phyloP scores from a whole-genome alignment of 805 yeast species.

The Saccharomyces mikatae region DNA sequence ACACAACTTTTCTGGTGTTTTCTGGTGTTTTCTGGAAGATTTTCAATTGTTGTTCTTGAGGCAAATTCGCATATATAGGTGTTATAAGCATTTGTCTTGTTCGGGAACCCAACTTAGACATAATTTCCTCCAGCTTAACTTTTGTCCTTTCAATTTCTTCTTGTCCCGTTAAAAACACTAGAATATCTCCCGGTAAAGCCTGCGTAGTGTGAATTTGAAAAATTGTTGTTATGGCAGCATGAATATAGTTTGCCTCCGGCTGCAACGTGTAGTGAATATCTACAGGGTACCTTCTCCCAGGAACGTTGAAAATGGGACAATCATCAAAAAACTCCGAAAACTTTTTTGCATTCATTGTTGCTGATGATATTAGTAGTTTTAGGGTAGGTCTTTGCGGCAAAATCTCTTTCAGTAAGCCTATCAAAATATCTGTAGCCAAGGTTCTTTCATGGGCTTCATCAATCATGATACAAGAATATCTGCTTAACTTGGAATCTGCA shows the following conservation, averaged over 20 bases:
- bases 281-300: conserved; percentile 92
- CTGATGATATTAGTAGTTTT: conserved; percentile 77
- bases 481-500: conserved; percentile 58
- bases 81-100: conserved; percentile 61
- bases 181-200: conserved; percentile 66
- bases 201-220: conserved; percentile 70
- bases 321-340: conserved; percentile 73
- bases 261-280: conserved; percentile 73
- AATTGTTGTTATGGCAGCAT: conserved; percentile 81
- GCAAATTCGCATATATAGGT: conserved; percentile 87
- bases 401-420: conserved; percentile 72
- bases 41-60: conserved; percentile 69
- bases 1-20: conserved; percentile 71
- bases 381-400: conserved; percentile 58
- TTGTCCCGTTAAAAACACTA: conserved; percentile 91
- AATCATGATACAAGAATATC: conserved; percentile 77
- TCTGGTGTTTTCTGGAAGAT: conserved; percentile 86
- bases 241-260: conserved; percentile 86
- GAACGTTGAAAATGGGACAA: conserved; percentile 83
- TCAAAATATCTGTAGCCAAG: conserved; percentile 73
- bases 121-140: conserved; percentile 61
- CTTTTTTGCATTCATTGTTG: conserved; percentile 85
- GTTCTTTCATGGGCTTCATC: conserved; percentile 98
- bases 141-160: conserved; percentile 87
- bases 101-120: conserved; percentile 50